Base-by-base conservation (phyloP, 73 alveolate genomes). In the Urostyla sp. region DNA sequence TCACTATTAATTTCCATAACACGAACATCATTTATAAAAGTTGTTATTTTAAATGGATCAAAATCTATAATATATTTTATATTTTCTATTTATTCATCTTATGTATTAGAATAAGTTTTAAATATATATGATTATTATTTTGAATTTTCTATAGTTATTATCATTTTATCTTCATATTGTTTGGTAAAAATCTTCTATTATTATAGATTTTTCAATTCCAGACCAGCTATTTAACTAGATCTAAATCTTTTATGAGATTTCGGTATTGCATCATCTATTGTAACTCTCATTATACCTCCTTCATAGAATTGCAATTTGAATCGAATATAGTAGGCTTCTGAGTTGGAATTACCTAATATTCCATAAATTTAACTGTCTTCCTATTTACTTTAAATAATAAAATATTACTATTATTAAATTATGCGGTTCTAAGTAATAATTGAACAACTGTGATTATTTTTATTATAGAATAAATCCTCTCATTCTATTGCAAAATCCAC, bases 251-350 rank as follows among this genome's bases (percentile, higher is more conserved):
- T 63, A 46, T 69, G 83, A 24, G 46, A 37, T 27, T 11, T 52
- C 31, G 44, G 36, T 30, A 50, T 35, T 10, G n/a, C 66, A 35
- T 80, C 90, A 67, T 80, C 90, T 20, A 80, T 56, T 5, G 46
- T 35, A 20, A 67, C 77, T 35, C 90, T 44, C 30, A 80, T 34
- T 20, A 80, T 80, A 32, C 90, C 90, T 0, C 61, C 80, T 24
- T 66, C 63, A 50, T 80, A 66, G 46, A 67, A 45, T n/a, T 30
- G 2, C 44, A 80, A 27, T 16, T 49, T 66, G 57, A 80, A 66
- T 31, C 66, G 21, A 4, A 80, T 30, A 31, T 67, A 40, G 15
- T 11, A 34, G 32, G 44, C 11, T 18, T 75, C 78, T 15, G 48
- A 50, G 28, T 60, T 61, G 10, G 89, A 77, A 51, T 77, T 77